Conservation (phyloP, 768 basidiomycete species). For the Lactifluus subvellereus region DNA sequence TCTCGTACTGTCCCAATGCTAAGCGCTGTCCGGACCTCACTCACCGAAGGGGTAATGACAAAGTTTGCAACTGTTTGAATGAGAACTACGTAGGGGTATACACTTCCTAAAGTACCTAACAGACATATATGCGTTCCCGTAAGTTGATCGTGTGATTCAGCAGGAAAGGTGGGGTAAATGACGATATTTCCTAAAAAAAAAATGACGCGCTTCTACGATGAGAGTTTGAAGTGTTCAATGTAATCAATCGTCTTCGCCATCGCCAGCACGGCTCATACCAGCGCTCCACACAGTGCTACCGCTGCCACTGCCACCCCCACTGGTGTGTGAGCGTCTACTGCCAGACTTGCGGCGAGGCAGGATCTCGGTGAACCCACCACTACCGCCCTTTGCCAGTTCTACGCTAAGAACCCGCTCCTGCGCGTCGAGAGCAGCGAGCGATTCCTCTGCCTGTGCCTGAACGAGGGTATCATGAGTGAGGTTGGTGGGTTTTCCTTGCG, state of each 20-base stretch:
- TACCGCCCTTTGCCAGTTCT: constrained; percentile 69
- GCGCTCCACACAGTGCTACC: constrained; percentile 86
- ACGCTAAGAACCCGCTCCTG: constrained; percentile 66
- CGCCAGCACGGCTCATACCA: constrained; percentile 62
- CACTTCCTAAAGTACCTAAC: constrained; percentile 16
- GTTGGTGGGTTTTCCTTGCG: constrained; percentile 31
- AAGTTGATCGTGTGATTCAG: constrained; percentile 8
- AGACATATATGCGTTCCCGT: constrained; percentile 4
- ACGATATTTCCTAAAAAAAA: not conserved
- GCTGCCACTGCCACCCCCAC: constrained; percentile 63
- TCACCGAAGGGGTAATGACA: not conserved
- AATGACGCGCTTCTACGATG: not conserved
- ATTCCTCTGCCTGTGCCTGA: constrained; percentile 72
- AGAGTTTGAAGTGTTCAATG: not conserved
- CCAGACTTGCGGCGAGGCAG: constrained; percentile 44
- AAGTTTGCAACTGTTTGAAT: constrained; percentile 7
- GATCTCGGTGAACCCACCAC: constrained; percentile 78
- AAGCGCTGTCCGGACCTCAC: not conserved
- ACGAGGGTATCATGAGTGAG: constrained; percentile 73
- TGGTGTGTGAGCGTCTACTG: constrained; percentile 50
- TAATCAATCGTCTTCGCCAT: constrained; percentile 37
- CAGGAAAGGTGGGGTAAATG: constrained; percentile 21
- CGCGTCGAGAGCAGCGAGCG: constrained; percentile 71
- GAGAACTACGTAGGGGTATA: constrained; percentile 22
- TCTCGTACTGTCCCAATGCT: not conserved